Evolutionary conservation across 305 asterid species (phyloP).

Genomic region (Fraxinus platypoda): DNA sequence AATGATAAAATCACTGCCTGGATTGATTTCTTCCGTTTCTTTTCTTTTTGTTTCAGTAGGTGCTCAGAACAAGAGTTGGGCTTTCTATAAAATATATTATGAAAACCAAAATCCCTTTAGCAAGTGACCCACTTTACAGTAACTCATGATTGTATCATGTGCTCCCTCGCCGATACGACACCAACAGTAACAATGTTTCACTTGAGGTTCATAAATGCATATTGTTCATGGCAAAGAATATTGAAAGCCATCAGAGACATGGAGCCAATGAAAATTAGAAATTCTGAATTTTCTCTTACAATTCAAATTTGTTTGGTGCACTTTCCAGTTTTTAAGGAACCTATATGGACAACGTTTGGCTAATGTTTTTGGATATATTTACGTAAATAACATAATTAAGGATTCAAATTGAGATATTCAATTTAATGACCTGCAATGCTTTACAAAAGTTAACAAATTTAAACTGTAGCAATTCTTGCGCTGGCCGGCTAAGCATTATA

Average conservation of each 20-base stretch:
- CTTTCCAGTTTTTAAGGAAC: not conserved
- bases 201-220: not conserved
- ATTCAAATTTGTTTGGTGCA: not conserved
- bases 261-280: not conserved
- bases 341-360: not conserved
- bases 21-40: not conserved
- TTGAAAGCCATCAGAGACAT: not conserved
- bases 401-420: not conserved
- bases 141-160: not conserved
- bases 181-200: not conserved
- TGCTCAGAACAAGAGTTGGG: not conserved
- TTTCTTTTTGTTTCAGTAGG: not conserved
- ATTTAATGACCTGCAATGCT: not conserved
- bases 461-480: not conserved
- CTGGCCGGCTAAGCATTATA: not conserved
- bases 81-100: not conserved
- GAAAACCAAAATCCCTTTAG: not conserved
- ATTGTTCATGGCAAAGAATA: not conserved
- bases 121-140: not conserved
- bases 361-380: not conserved
- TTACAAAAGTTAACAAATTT: not conserved
- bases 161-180: not conserved
- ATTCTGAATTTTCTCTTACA: not conserved
- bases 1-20: not conserved
- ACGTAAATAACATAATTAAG: not conserved